Conservation (phyloP, 345 rosid species). For the Mangifera indica region DNA sequence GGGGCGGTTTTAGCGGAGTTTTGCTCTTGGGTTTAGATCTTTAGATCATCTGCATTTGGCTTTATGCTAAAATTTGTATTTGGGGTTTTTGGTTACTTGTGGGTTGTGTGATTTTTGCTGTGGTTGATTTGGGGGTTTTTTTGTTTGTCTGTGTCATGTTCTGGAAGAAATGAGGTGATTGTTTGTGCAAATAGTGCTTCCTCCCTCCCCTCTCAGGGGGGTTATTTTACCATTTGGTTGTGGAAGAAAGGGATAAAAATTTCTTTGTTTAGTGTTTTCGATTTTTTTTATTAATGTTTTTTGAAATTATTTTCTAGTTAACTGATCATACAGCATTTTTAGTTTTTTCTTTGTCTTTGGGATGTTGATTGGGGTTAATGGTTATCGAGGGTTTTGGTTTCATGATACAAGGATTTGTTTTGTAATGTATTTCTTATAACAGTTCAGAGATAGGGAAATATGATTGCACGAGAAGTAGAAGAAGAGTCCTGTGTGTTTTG, state of each 20-base stretch:
- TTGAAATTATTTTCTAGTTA: neutral
- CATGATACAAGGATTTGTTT: too few species aligned
- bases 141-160: neutral
- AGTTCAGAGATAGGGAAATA: neutral
- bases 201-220: too few species aligned
- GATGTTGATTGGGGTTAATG: neutral
- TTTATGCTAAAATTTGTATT: neutral
- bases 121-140: neutral
- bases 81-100: neutral
- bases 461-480: too few species aligned
- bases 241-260: neutral
- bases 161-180: neutral
- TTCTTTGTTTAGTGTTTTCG: neutral
- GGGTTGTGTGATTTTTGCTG: neutral
- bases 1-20: neutral
- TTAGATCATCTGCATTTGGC: conserved; percentile 8
- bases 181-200: neutral
- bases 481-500: too few species aligned
- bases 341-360: neutral
- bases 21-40: neutral
- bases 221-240: neutral
- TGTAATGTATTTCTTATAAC: neutral
- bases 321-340: neutral
- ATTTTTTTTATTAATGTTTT: neutral
- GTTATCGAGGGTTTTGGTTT: neutral